Conservation (phyloP, 257 asterid species). For the Lavandula angustifolia region DNA sequence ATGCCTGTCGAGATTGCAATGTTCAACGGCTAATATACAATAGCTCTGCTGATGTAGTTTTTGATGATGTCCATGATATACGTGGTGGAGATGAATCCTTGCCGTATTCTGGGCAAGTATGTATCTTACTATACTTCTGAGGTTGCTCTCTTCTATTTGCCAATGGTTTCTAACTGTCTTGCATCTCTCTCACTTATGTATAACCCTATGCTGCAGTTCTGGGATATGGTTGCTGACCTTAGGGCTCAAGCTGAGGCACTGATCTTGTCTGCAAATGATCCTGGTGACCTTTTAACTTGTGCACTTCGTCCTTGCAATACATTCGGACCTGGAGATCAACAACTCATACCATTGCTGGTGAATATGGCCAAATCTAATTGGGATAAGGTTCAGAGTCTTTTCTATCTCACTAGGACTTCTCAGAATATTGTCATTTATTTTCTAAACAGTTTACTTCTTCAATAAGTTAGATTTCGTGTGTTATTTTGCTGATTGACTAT, state of each 20-base stretch:
- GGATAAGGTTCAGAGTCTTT: conserved; percentile 67
- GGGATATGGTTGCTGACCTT: conserved; percentile 73
- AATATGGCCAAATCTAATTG: conserved; percentile 66
- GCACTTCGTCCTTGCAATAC: conserved; percentile 82
- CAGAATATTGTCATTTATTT: not conserved
- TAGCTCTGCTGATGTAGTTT: conserved; percentile 82
- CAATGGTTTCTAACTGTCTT: conserved; percentile 18
- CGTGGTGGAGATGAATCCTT: conserved; percentile 70
- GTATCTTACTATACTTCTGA: conserved; percentile 32
- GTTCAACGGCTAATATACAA: conserved; percentile 70
- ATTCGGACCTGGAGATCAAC: conserved; percentile 82
- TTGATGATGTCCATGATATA: conserved; percentile 54
- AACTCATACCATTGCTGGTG: conserved; percentile 60
- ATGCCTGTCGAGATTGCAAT: conserved; percentile 76
- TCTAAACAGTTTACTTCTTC: conserved; percentile 9
- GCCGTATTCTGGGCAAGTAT: conserved; percentile 74
- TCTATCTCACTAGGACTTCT: conserved; percentile 12
- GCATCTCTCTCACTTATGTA: not conserved
- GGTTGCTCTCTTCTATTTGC: conserved; percentile 27
- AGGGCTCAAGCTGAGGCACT: conserved; percentile 90
- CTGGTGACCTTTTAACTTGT: conserved; percentile 81
- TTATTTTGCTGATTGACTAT: conserved; percentile 6
- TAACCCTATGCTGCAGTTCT: conserved; percentile 49
- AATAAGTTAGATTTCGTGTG: conserved; percentile 18
- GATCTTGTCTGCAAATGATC: conserved; percentile 66